Evolutionary conservation across 495 filamentous ascomycete genomes (phyloP).

Genomic region (Penicillium desertorum): DNA sequence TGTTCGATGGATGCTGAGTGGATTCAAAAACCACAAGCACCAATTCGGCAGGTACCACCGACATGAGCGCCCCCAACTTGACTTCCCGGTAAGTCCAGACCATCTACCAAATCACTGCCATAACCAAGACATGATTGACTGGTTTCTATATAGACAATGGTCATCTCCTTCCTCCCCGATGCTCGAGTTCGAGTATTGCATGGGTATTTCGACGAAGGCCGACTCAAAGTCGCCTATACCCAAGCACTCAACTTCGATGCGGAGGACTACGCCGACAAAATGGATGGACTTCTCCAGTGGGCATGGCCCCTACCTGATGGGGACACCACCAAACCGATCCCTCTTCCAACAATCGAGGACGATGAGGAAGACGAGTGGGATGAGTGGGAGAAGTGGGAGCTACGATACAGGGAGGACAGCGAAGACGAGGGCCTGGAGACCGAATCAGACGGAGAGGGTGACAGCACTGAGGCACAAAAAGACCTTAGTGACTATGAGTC

Average conservation of each 20-base stretch:
- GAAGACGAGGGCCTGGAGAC: background rate
- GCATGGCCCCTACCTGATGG: background rate
- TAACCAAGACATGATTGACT: background rate
- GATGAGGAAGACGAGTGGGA: constrained; percentile 11
- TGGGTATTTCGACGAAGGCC: constrained; percentile 7
- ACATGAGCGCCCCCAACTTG: background rate
- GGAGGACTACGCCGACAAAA: constrained; percentile 1
- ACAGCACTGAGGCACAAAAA: background rate
- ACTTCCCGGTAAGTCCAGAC: constrained; percentile 8
- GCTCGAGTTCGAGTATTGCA: constrained; percentile 10
- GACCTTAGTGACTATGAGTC: background rate
- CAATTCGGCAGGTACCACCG: background rate
- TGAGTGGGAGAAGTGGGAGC: background rate
- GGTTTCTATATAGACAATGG: constrained; percentile 6
- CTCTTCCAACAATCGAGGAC: constrained; percentile 11
- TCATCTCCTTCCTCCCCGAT: constrained; percentile 13
- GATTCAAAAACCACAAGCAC: background rate
- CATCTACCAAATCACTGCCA: background rate
- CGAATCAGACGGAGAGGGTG: background rate
- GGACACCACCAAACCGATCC: constrained; percentile 4
- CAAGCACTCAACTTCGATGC: constrained; percentile 7
- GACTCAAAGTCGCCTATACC: constrained; percentile 9
- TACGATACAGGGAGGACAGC: background rate
- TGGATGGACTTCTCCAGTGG: constrained; percentile 11
- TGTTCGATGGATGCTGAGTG: constrained; percentile 11